These are phyloP conservation scores for Vanderwaltozyma polyspora DNA, from an alignment of 805 yeast genomes.

Conservation along the genomic window DNA sequence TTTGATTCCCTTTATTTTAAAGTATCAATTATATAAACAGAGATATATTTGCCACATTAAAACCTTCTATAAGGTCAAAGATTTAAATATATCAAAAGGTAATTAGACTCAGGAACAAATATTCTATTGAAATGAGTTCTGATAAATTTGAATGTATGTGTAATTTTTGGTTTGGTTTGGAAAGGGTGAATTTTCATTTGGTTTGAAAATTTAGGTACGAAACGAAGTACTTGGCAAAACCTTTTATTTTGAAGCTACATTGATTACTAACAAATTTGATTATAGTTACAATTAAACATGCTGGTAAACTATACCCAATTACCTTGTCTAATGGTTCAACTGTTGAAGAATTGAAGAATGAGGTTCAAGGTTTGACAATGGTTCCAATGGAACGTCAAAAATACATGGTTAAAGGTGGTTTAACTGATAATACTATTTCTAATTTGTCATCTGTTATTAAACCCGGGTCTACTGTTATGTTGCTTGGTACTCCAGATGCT, in stretches of 20 bases:
- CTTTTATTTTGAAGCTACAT: too few species aligned
- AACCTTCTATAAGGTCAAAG: too few species aligned
- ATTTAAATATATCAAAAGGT: too few species aligned
- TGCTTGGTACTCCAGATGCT: constrained; percentile 80
- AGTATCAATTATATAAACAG: too few species aligned
- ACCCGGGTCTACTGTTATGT: constrained; percentile 63
- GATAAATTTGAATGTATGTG: constrained; percentile 3
- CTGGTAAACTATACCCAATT: constrained; percentile 56
- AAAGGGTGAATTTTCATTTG: too few species aligned
- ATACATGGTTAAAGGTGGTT: constrained; percentile 77
- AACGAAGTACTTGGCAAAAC: too few species aligned
- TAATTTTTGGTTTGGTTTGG: too few species aligned
- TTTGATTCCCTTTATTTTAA: too few species aligned
- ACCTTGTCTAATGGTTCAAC: constrained; percentile 19
- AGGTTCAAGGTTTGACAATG: constrained; percentile 60
- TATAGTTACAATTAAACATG: constrained; percentile 41
- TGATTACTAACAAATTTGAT: too few species aligned
- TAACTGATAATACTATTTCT: constrained; percentile 53
- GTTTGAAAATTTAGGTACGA: too few species aligned
- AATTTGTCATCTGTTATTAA: constrained; percentile 40
- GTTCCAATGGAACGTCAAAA: constrained; percentile 89
- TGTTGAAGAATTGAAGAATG: constrained; percentile 50
- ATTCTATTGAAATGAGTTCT: constrained; percentile 1
- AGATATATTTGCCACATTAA: too few species aligned
- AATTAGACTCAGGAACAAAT: too few species aligned